Base-by-base conservation (phyloP, 768 basidiomycete genomes). In the Xerocomus brunneocitrinus region DNA sequence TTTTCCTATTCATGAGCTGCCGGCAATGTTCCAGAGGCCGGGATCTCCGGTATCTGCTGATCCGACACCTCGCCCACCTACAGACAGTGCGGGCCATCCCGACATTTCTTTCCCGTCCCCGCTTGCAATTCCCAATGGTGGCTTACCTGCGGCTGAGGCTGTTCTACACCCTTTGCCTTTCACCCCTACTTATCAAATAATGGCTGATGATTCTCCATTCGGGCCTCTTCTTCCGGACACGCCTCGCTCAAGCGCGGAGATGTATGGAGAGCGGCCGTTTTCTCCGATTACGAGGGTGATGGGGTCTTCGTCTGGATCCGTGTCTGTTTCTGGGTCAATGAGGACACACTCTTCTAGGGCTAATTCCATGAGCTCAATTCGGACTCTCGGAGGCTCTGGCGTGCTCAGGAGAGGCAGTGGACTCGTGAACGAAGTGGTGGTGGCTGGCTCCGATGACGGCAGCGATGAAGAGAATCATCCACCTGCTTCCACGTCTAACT, bases 171-270 rank as follows among this genome's bases (percentile, higher is more conserved):
- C 54, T 3, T 36, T 62, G n/a, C 53, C 62, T 27, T 59, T 57
- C 27, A 67, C 58, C 7, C 55, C 60, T 31, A 56, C 57, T 8
- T 50, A 58, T 28, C 60, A 56, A 42, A 19, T 54, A 25, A n/a
- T 51, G 54, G 56, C 44, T 6, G 63, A 67, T 31, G 66, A 67
- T 31, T 67, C 59, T 22, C 67, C 67, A 12, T 68, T 68, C 28
- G 67, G 67, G 13, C 67, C 67, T 9, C 53, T 68, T 41, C 58
- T 68, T 38, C 67, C 62, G 0, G 67, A 70, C 40, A 64, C 66
- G 0, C 62, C 67, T 0, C 60, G 64, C 35, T 66, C 67, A 5
- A 64, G 63, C 27, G 58, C 67, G 22, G 61, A 61, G 31, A 63
- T 65, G 49, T 68, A 68, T 16, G 59, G 60, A 9, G 52, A 65